Evolutionary conservation across 2,329 filamentous ascomycete genomes (phyloP), one percentile per base, ranked within the genome.

Genomic region (Talaromyces albobiverticillius): DNA sequence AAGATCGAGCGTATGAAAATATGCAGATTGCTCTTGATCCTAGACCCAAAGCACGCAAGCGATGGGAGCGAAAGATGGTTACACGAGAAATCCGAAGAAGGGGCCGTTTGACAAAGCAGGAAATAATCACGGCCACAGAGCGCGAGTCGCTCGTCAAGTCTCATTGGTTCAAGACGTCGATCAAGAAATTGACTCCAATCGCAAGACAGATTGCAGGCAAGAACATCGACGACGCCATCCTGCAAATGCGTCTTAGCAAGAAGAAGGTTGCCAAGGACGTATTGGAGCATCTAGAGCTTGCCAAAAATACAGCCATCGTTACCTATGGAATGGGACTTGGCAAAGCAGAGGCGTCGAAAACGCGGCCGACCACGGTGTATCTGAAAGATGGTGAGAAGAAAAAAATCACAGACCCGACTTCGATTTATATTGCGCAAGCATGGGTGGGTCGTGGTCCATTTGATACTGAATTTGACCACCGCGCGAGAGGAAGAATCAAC

Each of bases 191-290:
- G 53, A 86, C 87, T 50, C 87, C 89, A 64, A 76, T 99, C 47
- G 86, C 93, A 22, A 84, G 88, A 53, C 94, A 97, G 76, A 94
- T 99, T 66, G 82, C 85, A 2, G 94, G 94, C 61, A 97, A 96
- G 82, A 86, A 87, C n/a, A 79, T 99, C 57, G 90, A 95, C 55
- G 92, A 99, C 32, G 94, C 94, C 13, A 89, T 97, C 61, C 76
- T 89, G 52, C 94, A 99, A 79, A 96, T 99, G 90, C 84, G 87
- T 53, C 97, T 93, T 77, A 93, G 87, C 71, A 90, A 90, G 79
- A 99, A 99, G 83, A 93, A 91, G 77, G 88, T 88, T 59, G 89
- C 93, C 6, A 79, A 83, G 61, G 90, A 96, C 65, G 84, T 97
- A 25, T 77, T 82, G 62, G 86, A 84, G 66, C 89, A 94, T 67